Base-by-base conservation (phyloP, 2,329 filamentous ascomycete species). In the Metarhizium rileyi region DNA sequence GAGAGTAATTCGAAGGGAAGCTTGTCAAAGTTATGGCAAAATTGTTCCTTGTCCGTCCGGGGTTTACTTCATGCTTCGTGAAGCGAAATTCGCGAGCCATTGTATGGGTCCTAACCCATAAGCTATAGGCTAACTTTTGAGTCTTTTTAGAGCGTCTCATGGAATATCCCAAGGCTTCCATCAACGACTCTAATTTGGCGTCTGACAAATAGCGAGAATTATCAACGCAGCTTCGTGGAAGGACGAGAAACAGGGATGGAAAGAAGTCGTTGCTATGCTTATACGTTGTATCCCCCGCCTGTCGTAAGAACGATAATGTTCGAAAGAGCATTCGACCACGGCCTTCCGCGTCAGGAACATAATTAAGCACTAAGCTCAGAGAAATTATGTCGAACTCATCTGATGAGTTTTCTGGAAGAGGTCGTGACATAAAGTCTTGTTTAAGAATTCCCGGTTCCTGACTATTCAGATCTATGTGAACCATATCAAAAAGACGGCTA, bases 381-480 rank as follows among this genome's bases (percentile, higher is more conserved):
- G 90, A 95, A 60, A 98, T 84, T 47, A 97, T 80, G 63, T 98
- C 88, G 63, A 97, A 97, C 22, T 72, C 73, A 38, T 90, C 82
- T 0, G 70, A 65, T 5, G 77, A 71, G 22, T 75, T 65, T 5
- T 62, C 63, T 0, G 91, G 91, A 3, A 91, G 66, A 0, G 90
- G 87, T 25, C 90, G 77, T 57, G 88, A 71, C 90, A 98, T 95
- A 61, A 98, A 97, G 65, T 98, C 89, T 63, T 96, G 89, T 65
- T 94, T 82, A 50, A 83, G 63, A 56, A 98, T 98, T 0, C 81
- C 83, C 1, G 84, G 74, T 44, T 83, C 84, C 62, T 95, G 89
- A 52, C 90, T 93, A 66, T 94, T 87, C 50, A 98, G 71, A 63
- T 98, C 93, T 63, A 98, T 96, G 55, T 90, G 80, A 53, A 83